Evolutionary conservation across 2,329 filamentous ascomycete genomes (phyloP).

Genomic region (Diaporthe aspalathi): DNA sequence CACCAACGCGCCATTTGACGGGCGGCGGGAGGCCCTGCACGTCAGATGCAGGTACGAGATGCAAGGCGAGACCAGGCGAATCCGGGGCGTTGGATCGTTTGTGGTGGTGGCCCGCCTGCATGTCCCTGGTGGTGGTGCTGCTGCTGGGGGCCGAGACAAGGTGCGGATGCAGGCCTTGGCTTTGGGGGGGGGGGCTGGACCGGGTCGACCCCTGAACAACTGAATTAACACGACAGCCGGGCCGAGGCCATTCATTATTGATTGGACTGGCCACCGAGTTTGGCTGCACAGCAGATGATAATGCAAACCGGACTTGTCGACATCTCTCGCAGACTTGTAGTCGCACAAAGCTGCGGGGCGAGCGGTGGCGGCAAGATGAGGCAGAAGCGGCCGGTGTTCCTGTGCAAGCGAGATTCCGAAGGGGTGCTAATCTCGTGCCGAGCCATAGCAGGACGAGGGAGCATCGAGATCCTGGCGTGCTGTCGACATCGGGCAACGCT

Average conservation of each 20-base stretch:
- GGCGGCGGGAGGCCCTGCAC: constrained; percentile 2
- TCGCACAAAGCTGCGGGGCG: not conserved
- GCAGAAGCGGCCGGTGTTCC: constrained; percentile 5
- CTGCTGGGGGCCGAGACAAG: constrained; percentile 18
- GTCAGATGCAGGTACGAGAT: constrained; percentile 27
- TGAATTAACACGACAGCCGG: constrained; percentile 12
- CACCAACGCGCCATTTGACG: too few species aligned
- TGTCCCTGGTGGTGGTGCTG: too few species aligned
- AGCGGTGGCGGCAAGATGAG: not conserved
- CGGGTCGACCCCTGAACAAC: constrained; percentile 25
- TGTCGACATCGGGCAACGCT: not conserved
- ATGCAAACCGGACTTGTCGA: too few species aligned
- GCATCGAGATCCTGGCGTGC: not conserved
- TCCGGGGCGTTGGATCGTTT: constrained; percentile 21
- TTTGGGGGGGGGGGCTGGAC: too few species aligned
- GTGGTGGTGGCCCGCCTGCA: constrained; percentile 1
- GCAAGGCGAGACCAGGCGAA: constrained; percentile 23
- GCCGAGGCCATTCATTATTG: not conserved
- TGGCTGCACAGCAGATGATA: not conserved
- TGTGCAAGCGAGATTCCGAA: constrained; percentile 28
- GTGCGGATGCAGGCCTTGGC: constrained; percentile 23
- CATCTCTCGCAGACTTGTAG: not conserved
- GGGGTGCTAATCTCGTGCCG: not conserved
- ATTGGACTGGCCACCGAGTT: not conserved
- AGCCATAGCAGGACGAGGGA: too few species aligned